Conservation (phyloP, 139 green algal species). For the Desmodesmus armatus region DNA sequence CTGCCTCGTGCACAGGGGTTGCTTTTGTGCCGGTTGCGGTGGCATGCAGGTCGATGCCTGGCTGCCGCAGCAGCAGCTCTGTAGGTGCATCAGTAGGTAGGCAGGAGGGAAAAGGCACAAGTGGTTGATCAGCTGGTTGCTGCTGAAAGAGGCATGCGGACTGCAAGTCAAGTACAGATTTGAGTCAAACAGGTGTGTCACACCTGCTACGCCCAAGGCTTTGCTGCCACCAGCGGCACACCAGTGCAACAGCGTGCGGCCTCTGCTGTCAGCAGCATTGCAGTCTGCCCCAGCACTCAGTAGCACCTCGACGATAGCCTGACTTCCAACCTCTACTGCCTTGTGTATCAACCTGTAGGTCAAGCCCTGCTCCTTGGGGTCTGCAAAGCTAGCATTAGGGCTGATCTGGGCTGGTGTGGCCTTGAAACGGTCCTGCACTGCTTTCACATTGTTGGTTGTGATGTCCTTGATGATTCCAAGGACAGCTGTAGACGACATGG, state of each 20-base stretch:
- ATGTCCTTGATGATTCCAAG: constrained; percentile 42
- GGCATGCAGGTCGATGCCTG: constrained; percentile 2
- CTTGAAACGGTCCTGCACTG: constrained; percentile 24
- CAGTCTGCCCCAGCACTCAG: constrained; percentile 37
- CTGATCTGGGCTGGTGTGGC: constrained; percentile 9
- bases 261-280: constrained; percentile 21
- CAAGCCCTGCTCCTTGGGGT: background rate
- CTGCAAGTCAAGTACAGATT: too few species aligned
- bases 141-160: too few species aligned
- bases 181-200: too few species aligned
- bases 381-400: background rate
- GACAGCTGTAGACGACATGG: constrained; percentile 30
- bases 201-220: too few species aligned
- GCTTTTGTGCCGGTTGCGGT: background rate
- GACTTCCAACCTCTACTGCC: background rate
- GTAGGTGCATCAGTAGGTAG: background rate
- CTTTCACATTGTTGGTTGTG: constrained; percentile 15
- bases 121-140: too few species aligned
- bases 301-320: constrained; percentile 1
- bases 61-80: constrained; percentile 19
- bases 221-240: too few species aligned
- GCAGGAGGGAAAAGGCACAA: background rate
- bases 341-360: constrained; percentile 29
- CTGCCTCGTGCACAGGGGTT: constrained; percentile 32
- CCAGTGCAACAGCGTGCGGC: constrained; percentile 26